Conservation (phyloP, 1,139 yeast species). For the Saccharomyces pastorianus region DNA sequence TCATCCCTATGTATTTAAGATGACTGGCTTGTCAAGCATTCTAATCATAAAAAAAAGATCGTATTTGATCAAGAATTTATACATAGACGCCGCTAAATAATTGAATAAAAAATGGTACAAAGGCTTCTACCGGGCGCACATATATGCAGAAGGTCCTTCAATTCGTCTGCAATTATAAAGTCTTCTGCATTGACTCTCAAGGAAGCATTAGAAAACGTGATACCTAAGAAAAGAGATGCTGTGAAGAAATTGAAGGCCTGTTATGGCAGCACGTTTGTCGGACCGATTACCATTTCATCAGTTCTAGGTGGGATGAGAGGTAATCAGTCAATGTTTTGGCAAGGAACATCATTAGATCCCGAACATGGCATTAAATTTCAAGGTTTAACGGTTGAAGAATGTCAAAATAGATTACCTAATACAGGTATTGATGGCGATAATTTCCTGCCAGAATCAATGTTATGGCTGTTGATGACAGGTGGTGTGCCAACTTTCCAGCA, state of each 20-base stretch:
- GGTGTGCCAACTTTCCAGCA: constrained; percentile 76
- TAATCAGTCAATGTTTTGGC: constrained; percentile 44
- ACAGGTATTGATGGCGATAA: constrained; percentile 33
- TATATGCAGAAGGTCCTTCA: background rate
- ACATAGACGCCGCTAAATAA: no score
- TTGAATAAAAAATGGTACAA: background rate
- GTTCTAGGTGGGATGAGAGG: constrained; percentile 53
- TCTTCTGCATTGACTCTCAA: constrained; percentile 25
- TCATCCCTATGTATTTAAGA: background rate
- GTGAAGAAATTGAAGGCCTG: constrained; percentile 35
- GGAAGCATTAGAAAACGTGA: constrained; percentile 34
- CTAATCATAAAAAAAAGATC: background rate
- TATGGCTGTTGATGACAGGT: constrained; percentile 89
- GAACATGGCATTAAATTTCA: constrained; percentile 48
- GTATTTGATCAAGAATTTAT: background rate
- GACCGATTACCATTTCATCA: constrained; percentile 39
- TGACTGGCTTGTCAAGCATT: background rate
- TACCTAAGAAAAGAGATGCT: constrained; percentile 38
- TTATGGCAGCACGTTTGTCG: constrained; percentile 31
- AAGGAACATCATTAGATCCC: constrained; percentile 46
- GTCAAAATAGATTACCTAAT: constrained; percentile 37
- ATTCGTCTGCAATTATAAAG: background rate
- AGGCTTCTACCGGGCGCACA: background rate
- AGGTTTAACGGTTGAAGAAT: constrained; percentile 45
- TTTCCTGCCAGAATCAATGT: constrained; percentile 80